phyloP scores from a whole-genome alignment of 1,284 basidiomycete species.

The Ustilago hordei region DNA sequence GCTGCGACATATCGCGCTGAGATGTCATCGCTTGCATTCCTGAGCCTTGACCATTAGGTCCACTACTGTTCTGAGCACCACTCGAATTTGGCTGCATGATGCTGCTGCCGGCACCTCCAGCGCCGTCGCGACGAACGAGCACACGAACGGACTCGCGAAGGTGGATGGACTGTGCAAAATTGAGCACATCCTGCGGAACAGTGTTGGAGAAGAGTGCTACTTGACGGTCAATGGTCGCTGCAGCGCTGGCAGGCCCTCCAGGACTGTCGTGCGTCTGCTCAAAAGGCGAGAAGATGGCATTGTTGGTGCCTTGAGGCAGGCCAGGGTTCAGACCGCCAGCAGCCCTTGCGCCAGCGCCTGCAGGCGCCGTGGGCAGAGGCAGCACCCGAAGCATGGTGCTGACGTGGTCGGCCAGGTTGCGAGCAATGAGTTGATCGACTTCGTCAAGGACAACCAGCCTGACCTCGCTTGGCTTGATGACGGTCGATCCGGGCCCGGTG shows the following conservation, averaged over 20 bases:
- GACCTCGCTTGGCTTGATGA: conserved; percentile 78
- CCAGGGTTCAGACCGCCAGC: conserved; percentile 35
- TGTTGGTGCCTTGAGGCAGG: conserved; percentile 22
- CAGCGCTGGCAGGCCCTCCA: conserved; percentile 50
- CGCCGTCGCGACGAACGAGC: conserved; percentile 88
- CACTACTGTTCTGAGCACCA: conserved; percentile 13
- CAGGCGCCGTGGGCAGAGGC: conserved; percentile 75
- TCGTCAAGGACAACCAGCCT: conserved; percentile 94
- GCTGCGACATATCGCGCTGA: conserved; percentile 77
- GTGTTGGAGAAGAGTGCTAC: conserved; percentile 96
- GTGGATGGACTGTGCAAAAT: conserved; percentile 86
- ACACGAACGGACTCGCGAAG: conserved; percentile 94
- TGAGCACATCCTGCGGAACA: conserved; percentile 91
- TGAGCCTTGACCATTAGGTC: conserved; percentile 13
- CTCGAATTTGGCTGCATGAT: conserved; percentile 14
- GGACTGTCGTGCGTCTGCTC: conserved; percentile 70
- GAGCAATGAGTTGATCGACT: conserved; percentile 95
- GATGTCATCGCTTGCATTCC: conserved; percentile 20
- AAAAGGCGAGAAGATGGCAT: conserved; percentile 70
- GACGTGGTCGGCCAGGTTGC: conserved; percentile 94
- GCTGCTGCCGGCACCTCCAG: conserved; percentile 22
- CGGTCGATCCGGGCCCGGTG: conserved; percentile 19
- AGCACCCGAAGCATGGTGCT: conserved; percentile 89
- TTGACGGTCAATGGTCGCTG: conserved; percentile 80
- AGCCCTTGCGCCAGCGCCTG: conserved; percentile 8